phyloP scores from a whole-genome alignment of 179 eudicot species.

The Silene vulgaris region DNA sequence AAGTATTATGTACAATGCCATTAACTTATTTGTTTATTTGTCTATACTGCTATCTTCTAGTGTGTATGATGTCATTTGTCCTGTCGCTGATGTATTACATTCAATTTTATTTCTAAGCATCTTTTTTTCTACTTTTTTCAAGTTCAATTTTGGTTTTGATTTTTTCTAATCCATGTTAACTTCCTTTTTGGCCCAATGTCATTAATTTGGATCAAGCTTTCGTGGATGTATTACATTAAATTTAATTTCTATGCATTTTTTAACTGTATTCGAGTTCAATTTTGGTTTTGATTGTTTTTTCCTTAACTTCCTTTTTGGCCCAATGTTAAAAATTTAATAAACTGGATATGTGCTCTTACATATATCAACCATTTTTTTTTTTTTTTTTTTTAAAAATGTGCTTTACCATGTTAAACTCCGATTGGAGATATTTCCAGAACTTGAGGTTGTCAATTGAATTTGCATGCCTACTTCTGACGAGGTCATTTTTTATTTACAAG shows the following conservation, averaged over 20 bases:
- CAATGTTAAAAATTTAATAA: background rate
- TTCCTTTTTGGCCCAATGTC: background rate
- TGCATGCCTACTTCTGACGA: background rate
- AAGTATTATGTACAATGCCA: background rate
- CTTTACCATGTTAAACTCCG: background rate
- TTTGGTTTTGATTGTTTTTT: background rate
- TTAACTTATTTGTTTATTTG: background rate
- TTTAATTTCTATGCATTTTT: background rate
- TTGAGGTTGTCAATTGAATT: background rate
- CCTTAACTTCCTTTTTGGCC: background rate
- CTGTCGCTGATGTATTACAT: background rate
- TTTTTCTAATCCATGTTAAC: background rate
- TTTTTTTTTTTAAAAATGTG: background rate
- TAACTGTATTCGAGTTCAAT: background rate
- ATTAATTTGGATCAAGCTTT: background rate
- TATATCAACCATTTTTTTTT: background rate
- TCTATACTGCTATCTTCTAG: background rate
- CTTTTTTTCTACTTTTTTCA: background rate
- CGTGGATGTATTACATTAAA: background rate
- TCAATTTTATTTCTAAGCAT: background rate
- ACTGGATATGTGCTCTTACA: background rate
- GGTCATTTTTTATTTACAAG: constrained; percentile 1
- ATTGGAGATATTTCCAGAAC: background rate
- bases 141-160: background rate
- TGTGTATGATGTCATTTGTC: background rate